Conservation (phyloP, 306 rosid genomes). For the Begonia fuchsioides region DNA sequence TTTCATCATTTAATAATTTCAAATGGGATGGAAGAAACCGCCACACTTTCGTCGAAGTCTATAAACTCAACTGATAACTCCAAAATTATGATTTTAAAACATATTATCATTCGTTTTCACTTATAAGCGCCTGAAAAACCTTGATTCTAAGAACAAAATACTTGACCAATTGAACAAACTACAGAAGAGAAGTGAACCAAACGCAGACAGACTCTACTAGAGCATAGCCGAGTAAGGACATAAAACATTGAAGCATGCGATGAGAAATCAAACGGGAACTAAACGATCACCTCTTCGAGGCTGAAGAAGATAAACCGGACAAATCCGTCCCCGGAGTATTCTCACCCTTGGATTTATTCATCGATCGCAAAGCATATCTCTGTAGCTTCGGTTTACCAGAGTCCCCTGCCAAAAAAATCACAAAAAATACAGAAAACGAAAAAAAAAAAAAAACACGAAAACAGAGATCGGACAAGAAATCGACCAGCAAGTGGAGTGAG, state of each 20-base stretch:
- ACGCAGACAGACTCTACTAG: not conserved
- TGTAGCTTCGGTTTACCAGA: conserved; percentile 29
- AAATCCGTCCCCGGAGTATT: conserved; percentile 21
- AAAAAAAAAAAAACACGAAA: not conserved
- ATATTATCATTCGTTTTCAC: not conserved
- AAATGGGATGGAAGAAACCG: too few relatives aligned
- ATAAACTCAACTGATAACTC: too few relatives aligned
- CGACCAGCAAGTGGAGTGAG: conserved; percentile 12
- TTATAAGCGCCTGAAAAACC: not conserved
- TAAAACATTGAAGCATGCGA: too few relatives aligned
- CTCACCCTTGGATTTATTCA: conserved; percentile 29
- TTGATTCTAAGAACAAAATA: not conserved
- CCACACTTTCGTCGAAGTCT: too few relatives aligned
- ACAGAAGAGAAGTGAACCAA: not conserved
- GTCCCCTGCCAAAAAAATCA: conserved; percentile 22
- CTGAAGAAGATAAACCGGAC: conserved; percentile 26
- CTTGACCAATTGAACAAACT: not conserved
- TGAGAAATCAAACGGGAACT: not conserved
- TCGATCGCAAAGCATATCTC: conserved; percentile 54
- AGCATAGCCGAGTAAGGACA: not conserved
- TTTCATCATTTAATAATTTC: not conserved
- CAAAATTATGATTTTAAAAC: not conserved
- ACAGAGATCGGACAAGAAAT: not conserved
- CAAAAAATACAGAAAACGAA: not conserved
- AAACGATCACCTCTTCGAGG: conserved; percentile 34